A percentile compares a stretch with the other conserved stretches of the same genome.
Conservation (phyloP, 2,329 filamentous ascomycete species). For the Aspergillus thermomutatus region DNA sequence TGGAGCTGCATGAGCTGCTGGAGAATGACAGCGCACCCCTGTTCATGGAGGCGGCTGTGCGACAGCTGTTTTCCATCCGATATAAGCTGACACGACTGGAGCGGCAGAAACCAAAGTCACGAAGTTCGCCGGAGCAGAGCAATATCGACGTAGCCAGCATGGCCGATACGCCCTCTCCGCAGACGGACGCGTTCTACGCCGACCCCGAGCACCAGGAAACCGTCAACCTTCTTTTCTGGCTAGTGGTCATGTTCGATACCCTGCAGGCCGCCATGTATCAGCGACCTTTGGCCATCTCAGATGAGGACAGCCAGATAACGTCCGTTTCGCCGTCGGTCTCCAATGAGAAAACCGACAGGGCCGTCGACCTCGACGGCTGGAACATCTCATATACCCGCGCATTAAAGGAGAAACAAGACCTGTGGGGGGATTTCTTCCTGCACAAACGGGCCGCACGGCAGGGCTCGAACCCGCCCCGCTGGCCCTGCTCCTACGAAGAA, state of each 20-base stretch:
- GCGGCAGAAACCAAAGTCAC: conserved; percentile 2
- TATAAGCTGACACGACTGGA: conserved; percentile 19
- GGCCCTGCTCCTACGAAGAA: conserved; percentile 55
- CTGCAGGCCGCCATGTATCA: conserved; percentile 54
- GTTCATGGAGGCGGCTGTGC: conserved; percentile 39
- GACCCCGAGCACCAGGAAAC: conserved; percentile 42
- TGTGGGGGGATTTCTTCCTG: conserved; percentile 43
- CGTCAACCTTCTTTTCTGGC: conserved; percentile 55
- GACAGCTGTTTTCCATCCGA: conserved; percentile 34
- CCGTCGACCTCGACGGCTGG: background rate
- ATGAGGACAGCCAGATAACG: conserved; percentile 45
- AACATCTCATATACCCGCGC: conserved; percentile 8
- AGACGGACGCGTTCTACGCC: conserved; percentile 11
- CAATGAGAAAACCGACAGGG: conserved; percentile 3
- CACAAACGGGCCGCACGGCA: conserved; percentile 9
- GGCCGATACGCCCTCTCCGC: background rate
- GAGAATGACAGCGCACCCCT: conserved; percentile 30
- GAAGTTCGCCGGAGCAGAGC: background rate
- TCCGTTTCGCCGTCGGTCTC: conserved; percentile 1
- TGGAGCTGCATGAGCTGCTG: conserved; percentile 15
- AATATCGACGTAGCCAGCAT: background rate
- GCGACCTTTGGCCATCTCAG: conserved; percentile 43
- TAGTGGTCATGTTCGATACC: conserved; percentile 59
- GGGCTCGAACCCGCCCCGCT: conserved; percentile 32
- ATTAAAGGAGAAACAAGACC: conserved; percentile 15